A percentile compares a stretch with the other conserved stretches of the same genome.
These are phyloP conservation scores for Larix kaempferi DNA, from an alignment of 75 land plant genomes.

Conservation along the genomic window DNA sequence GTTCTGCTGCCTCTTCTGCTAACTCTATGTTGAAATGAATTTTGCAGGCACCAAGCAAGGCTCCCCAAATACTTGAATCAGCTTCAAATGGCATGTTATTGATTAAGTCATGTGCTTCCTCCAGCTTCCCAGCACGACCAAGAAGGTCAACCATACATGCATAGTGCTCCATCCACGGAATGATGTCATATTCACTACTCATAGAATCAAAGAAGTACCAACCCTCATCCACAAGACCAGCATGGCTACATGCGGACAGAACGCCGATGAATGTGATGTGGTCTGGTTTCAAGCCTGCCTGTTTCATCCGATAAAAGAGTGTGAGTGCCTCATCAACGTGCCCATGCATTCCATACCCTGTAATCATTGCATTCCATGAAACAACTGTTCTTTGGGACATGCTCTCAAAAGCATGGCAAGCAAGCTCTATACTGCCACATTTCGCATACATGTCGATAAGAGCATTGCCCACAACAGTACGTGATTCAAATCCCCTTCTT, in stretches of 20 bases:
- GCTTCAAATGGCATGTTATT: constrained; percentile 22
- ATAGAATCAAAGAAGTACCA: constrained; percentile 9
- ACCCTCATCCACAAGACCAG: constrained; percentile 17
- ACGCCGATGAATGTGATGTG: constrained; percentile 10
- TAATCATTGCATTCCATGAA: constrained; percentile 23
- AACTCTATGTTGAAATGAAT: constrained; percentile 9
- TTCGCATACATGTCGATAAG: constrained; percentile 15
- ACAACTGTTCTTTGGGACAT: constrained; percentile 16
- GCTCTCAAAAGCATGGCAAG: constrained; percentile 4
- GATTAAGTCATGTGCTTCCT: constrained; percentile 10
- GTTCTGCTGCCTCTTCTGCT: constrained; percentile 3
- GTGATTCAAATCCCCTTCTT: constrained; percentile 8
- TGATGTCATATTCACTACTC: constrained; percentile 12
- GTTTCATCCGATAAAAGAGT: constrained; percentile 13
- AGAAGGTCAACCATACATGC: constrained; percentile 24
- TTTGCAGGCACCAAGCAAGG: constrained; percentile 24
- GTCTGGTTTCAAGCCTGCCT: constrained; percentile 13
- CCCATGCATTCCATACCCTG: constrained; percentile 19
- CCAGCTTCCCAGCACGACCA: constrained; percentile 22
- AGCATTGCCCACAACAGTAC: constrained; percentile 6
- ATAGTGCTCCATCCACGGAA: constrained; percentile 20
- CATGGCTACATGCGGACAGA: constrained; percentile 13
- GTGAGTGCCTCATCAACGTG: constrained; percentile 1
- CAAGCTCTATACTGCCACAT: constrained; percentile 19
- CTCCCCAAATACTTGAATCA: constrained; percentile 14